Conservation (phyloP, 352 stramenopile genomes). For the Phytophthora palmivora region DNA sequence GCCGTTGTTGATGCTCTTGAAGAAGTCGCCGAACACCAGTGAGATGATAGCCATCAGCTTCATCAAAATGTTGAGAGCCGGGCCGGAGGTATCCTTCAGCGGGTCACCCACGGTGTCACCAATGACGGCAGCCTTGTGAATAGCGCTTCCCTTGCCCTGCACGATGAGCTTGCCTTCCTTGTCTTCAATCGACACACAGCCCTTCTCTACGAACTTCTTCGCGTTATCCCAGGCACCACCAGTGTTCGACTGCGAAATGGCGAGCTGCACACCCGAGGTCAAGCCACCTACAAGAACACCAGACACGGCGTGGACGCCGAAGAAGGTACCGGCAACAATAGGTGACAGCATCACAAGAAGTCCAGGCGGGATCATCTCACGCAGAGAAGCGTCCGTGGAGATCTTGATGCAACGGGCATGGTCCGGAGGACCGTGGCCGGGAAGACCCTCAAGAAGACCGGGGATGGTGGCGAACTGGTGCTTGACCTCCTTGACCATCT, state of each 20-base stretch:
- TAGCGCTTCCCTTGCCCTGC: conserved; percentile 95
- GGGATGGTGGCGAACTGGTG: conserved; percentile 99
- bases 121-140: conserved; percentile 98
- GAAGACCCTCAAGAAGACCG: conserved; percentile 95
- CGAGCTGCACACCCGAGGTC: conserved; percentile 97
- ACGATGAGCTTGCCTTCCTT: conserved; percentile 93
- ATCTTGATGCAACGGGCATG: conserved; percentile 98
- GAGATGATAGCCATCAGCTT: conserved; percentile 99
- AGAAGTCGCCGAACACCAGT: conserved; percentile 99
- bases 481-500: conserved; percentile 99
- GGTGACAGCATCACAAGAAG: conserved; percentile 98
- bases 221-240: conserved; percentile 99
- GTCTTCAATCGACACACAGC: conserved; percentile 90
- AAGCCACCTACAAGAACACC: conserved; percentile 97
- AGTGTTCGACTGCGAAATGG: conserved; percentile 99
- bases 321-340: conserved; percentile 98
- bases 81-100: conserved; percentile 99
- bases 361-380: conserved; percentile 99
- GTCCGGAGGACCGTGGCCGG: conserved; percentile 85
- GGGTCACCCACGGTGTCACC: conserved; percentile 99
- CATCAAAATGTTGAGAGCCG: conserved; percentile 99
- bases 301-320: conserved; percentile 97
- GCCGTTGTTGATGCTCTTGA: conserved; percentile 98
- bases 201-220: conserved; percentile 99
- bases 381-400: conserved; percentile 98